phyloP scores from a whole-genome alignment of 352 stramenopile genomes.

The Pythium insidiosum region DNA sequence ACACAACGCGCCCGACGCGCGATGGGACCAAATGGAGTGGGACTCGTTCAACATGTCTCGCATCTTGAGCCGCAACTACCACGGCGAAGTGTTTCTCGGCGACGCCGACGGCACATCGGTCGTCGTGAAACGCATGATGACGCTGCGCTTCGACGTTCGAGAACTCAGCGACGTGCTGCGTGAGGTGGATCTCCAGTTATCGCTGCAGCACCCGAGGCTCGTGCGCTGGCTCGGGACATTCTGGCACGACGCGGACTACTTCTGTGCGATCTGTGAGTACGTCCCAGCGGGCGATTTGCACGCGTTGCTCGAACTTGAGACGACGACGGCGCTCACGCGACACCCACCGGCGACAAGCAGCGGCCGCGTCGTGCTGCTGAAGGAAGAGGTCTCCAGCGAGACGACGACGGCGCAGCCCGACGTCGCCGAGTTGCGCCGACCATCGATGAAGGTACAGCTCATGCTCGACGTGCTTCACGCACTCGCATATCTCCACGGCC shows the following conservation, averaged over 20 bases:
- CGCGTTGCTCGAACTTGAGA: conserved; percentile 41
- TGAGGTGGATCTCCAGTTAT: conserved; percentile 56
- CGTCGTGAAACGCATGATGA: conserved; percentile 70
- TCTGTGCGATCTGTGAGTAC: conserved; percentile 68
- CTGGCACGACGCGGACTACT: conserved; percentile 52
- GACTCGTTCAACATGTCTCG: conserved; percentile 53
- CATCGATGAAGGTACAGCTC: conserved; percentile 42
- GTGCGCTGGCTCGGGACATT: conserved; percentile 62
- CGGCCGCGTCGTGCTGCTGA: too few relatives aligned
- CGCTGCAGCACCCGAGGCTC: conserved; percentile 57
- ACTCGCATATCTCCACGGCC: conserved; percentile 44
- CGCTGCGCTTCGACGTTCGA: conserved; percentile 40
- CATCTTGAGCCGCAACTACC: conserved; percentile 52
- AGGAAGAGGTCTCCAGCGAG: too few relatives aligned
- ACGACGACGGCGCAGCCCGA: background rate
- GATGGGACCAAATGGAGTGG: conserved; percentile 55
- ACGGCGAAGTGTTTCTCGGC: conserved; percentile 53
- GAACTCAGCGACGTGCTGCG: conserved; percentile 59
- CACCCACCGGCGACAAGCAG: too few relatives aligned
- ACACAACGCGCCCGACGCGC: conserved; percentile 7
- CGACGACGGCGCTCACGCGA: conserved; percentile 2
- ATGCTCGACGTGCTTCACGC: conserved; percentile 45
- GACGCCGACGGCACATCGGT: conserved; percentile 46
- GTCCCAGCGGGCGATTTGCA: conserved; percentile 47
- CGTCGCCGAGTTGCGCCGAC: conserved; percentile 6